These are phyloP conservation scores for Colletotrichum sp. DNA, from an alignment of 2,329 filamentous ascomycete species.

Conservation along the genomic window DNA sequence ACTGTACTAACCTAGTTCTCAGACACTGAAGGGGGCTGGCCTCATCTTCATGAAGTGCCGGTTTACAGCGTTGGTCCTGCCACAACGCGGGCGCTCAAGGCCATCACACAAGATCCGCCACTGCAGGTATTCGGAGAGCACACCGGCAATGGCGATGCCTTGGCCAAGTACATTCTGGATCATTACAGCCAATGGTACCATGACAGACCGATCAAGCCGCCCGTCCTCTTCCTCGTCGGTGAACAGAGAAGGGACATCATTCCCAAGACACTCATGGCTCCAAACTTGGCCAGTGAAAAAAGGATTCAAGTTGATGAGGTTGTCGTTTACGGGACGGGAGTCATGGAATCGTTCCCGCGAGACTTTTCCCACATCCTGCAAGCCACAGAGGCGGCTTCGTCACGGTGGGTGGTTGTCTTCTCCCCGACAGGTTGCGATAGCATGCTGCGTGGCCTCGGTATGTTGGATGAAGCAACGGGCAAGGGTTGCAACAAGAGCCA, in stretches of 20 bases:
- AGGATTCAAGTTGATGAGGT: conserved; percentile 77
- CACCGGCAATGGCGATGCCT: conserved; percentile 82
- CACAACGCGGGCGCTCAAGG: conserved; percentile 75
- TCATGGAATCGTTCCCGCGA: conserved; percentile 77
- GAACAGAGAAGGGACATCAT: conserved; percentile 92
- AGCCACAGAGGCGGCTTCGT: conserved; percentile 41
- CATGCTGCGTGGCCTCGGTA: conserved; percentile 59
- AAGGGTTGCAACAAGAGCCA: conserved; percentile 33
- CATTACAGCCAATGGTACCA: conserved; percentile 70
- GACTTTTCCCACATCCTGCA: conserved; percentile 64
- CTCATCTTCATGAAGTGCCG: conserved; percentile 60
- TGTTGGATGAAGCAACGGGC: conserved; percentile 53
- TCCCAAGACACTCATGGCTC: conserved; percentile 75
- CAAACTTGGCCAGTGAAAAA: conserved; percentile 48
- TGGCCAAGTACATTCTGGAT: conserved; percentile 78
- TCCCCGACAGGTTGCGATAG: conserved; percentile 69
- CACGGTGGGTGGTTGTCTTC: conserved; percentile 79
- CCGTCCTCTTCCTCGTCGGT: conserved; percentile 86
- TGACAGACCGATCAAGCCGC: conserved; percentile 52
- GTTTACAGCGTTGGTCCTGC: conserved; percentile 84
- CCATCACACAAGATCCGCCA: conserved; percentile 53
- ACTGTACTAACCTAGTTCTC: background rate
- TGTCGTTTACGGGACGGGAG: conserved; percentile 85
- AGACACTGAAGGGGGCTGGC: conserved; percentile 42
- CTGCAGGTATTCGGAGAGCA: conserved; percentile 77